Evolutionary conservation across 805 yeast species (phyloP).

Genomic region (Candida adriatica): DNA sequence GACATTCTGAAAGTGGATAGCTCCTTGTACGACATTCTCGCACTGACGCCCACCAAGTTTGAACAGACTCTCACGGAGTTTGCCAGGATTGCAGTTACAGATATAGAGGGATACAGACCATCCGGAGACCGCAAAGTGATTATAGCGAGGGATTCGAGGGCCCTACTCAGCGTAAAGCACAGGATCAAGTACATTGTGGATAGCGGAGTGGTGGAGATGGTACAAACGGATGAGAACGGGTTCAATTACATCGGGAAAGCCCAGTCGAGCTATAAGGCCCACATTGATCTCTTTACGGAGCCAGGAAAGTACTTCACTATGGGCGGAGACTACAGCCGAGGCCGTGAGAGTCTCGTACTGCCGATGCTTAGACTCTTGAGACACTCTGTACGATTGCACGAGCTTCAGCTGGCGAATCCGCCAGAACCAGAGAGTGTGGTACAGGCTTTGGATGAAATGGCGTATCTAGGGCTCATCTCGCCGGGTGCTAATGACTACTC

Average conservation of each 20-base stretch:
- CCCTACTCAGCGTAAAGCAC: constrained; percentile 2
- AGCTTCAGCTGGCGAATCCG: constrained; percentile 4
- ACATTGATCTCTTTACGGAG: constrained; percentile 2
- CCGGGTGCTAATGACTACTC: constrained; percentile 3
- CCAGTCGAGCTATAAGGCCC: constrained; percentile 1
- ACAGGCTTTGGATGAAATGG: constrained; percentile 2
- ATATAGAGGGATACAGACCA: constrained; percentile 2
- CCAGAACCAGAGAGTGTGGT: constrained; percentile 2
- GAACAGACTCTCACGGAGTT: constrained; percentile 1
- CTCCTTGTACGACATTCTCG: constrained; percentile 6
- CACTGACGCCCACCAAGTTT: constrained; percentile 2
- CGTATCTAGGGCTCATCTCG: constrained; percentile 6
- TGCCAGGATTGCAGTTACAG: constrained; percentile 6
- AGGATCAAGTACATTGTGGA: constrained; percentile 13
- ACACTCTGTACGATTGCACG: constrained; percentile 1
- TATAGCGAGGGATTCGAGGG: not conserved
- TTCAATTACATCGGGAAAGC: constrained; percentile 1
- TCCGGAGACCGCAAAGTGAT: constrained; percentile 6
- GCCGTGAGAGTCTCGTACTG: constrained; percentile 2
- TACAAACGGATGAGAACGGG: constrained; percentile 5
- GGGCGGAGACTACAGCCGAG: constrained; percentile 2
- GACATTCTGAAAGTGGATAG: constrained; percentile 3
- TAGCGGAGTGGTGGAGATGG: constrained; percentile 2
- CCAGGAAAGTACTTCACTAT: constrained; percentile 9
- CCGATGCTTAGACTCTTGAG: constrained; percentile 2